Evolutionary conservation across 2,329 filamentous ascomycete genomes (phyloP).

Genomic region (Hymenotorrendiella dingleyae): DNA sequence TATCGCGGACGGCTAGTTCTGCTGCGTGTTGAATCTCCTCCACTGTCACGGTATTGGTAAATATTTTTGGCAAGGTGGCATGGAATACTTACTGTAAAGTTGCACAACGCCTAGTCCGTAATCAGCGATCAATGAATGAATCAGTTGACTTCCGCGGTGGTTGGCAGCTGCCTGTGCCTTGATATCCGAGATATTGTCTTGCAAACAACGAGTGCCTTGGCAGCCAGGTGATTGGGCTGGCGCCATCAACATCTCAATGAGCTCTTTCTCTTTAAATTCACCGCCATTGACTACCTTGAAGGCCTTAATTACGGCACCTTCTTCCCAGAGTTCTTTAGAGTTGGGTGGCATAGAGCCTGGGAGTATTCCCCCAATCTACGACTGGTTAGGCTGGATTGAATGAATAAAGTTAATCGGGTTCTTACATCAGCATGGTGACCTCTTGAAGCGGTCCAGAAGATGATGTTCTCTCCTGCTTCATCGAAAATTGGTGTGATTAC

Average conservation of each 20-base stretch:
- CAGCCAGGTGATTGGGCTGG: constrained; percentile 46
- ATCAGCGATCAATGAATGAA: constrained; percentile 65
- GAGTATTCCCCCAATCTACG: constrained; percentile 66
- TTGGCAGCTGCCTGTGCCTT: constrained; percentile 83
- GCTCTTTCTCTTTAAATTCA: constrained; percentile 67
- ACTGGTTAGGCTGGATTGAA: no score
- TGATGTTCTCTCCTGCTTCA: constrained; percentile 53
- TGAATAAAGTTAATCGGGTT: no score
- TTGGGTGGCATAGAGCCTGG: constrained; percentile 65
- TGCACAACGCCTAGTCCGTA: constrained; percentile 46
- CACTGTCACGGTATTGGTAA: constrained; percentile 41
- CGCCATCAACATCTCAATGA: constrained; percentile 28
- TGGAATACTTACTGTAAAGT: constrained; percentile 45
- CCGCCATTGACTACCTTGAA: constrained; percentile 68
- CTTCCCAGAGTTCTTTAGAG: constrained; percentile 53
- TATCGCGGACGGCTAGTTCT: constrained; percentile 62
- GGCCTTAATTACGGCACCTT: constrained; percentile 55
- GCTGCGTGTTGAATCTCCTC: constrained; percentile 72
- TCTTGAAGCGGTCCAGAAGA: constrained; percentile 71
- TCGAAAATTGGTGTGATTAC: constrained; percentile 75
- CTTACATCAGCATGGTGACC: constrained; percentile 80
- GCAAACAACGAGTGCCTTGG: constrained; percentile 67
- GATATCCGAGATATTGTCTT: constrained; percentile 77
- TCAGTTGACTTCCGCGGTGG: constrained; percentile 72
- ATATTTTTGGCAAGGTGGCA: not conserved